A percentile compares a stretch with the other conserved stretches of the same genome.
Evolutionary conservation across 495 filamentous ascomycete genomes (phyloP).

Genomic region (Hypoxylon intermedium): DNA sequence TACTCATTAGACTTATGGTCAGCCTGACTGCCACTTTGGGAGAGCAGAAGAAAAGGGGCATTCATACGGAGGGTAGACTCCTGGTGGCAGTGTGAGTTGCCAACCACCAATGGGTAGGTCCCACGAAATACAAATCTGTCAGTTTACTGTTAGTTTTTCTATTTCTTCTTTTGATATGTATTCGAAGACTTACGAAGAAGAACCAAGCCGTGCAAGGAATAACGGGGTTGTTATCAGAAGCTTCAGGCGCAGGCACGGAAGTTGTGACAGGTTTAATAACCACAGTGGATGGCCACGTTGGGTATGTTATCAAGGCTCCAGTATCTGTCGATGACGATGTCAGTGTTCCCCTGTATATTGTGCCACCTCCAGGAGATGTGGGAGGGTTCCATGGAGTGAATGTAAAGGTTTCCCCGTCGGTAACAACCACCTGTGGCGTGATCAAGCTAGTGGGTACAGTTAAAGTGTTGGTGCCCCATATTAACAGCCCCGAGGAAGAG

Average conservation of each 20-base stretch:
- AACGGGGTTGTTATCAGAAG: conserved; percentile 1
- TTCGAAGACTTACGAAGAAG: conserved; percentile 10
- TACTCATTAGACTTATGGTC: not conserved
- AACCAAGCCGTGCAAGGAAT: conserved; percentile 8
- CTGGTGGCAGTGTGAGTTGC: conserved; percentile 8
- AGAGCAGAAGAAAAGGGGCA: not conserved
- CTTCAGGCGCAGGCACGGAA: not conserved
- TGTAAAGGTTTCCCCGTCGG: not conserved
- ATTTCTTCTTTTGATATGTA: not conserved
- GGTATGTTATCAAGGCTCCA: not conserved
- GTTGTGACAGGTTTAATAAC: conserved; percentile 1
- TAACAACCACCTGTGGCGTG: not conserved
- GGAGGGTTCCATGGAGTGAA: not conserved
- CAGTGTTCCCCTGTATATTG: not conserved
- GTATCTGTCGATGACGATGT: not conserved
- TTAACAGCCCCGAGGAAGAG: too few species aligned
- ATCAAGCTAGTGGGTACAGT: not conserved
- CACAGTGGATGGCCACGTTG: conserved; percentile 1
- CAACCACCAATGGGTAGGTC: conserved; percentile 2
- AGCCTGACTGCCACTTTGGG: not conserved
- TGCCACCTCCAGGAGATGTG: too few species aligned
- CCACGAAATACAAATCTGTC: conserved; percentile 6
- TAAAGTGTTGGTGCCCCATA: too few species aligned
- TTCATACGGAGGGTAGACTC: conserved; percentile 9
- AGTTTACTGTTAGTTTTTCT: not conserved